phyloP scores from a whole-genome alignment of 2,329 filamentous ascomycete species.

The Monosporascus sp. region DNA sequence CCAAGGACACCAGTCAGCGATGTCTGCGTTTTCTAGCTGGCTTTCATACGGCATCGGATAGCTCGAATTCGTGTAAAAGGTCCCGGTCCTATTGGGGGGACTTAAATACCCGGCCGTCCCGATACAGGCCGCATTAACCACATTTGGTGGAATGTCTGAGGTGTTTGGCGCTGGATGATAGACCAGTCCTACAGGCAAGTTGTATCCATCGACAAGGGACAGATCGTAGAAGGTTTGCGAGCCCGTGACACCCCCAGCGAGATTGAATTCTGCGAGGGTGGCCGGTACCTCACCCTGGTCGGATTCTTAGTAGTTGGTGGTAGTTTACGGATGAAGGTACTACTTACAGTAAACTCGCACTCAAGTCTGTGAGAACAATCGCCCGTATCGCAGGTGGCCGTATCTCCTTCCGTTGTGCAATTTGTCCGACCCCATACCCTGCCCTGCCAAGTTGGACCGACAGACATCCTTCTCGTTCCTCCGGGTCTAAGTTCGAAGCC shows the following conservation, averaged over 20 bases:
- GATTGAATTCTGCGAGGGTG: conserved; percentile 76
- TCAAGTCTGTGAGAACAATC: conserved; percentile 68
- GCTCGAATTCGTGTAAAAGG: conserved; percentile 57
- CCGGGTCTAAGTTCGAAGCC: conserved; percentile 64
- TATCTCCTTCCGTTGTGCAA: conserved; percentile 66
- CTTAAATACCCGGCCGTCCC: conserved; percentile 61
- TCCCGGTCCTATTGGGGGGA: conserved; percentile 46
- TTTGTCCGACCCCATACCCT: conserved; percentile 81
- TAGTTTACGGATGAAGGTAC: conserved; percentile 9
- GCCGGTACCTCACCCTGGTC: conserved; percentile 65
- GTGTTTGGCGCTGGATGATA: conserved; percentile 58
- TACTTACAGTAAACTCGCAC: conserved; percentile 63
- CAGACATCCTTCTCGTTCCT: conserved; percentile 54
- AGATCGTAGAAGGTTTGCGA: conserved; percentile 77
- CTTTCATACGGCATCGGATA: conserved; percentile 65
- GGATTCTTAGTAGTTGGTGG: neutral
- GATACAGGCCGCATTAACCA: conserved; percentile 73
- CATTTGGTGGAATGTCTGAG: conserved; percentile 65
- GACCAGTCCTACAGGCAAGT: conserved; percentile 63
- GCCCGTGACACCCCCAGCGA: conserved; percentile 56
- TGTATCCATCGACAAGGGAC: conserved; percentile 80
- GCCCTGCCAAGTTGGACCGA: conserved; percentile 72
- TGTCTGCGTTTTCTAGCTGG: conserved; percentile 48
- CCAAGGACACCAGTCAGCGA: conserved; percentile 75
- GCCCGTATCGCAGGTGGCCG: conserved; percentile 66